Evolutionary conservation across 2,329 filamentous ascomycete genomes (phyloP).

Genomic region (Talaromyces marneffei): DNA sequence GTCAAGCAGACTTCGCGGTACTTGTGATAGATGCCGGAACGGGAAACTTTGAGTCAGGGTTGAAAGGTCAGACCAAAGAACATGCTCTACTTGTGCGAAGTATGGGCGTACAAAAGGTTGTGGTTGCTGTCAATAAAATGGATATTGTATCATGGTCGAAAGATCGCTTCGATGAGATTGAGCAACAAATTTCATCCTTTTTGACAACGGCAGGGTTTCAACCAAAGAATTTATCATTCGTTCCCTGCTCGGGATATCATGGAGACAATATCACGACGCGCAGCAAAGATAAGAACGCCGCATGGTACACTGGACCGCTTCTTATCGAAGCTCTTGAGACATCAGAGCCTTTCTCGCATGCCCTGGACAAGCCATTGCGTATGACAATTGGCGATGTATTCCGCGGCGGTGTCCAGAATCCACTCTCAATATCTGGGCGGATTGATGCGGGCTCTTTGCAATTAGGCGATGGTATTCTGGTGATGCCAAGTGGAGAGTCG

Average conservation of each 20-base stretch:
- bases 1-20: slow-evolving; percentile 91
- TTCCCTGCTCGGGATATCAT: slow-evolving; percentile 82
- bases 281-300: slow-evolving; percentile 44
- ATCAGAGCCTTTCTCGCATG: slow-evolving; percentile 66
- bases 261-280: slow-evolving; percentile 73
- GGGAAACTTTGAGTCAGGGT: slow-evolving; percentile 86
- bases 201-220: slow-evolving; percentile 76
- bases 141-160: slow-evolving; percentile 80
- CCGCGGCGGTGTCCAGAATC: slow-evolving; percentile 69
- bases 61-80: slow-evolving; percentile 90
- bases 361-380: slow-evolving; percentile 71
- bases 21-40: slow-evolving; percentile 87
- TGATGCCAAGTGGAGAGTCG: slow-evolving; percentile 74
- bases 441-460: slow-evolving; percentile 81
- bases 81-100: slow-evolving; percentile 85
- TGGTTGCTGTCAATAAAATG: slow-evolving; percentile 93
- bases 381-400: slow-evolving; percentile 87
- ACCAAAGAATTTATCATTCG: slow-evolving; percentile 71
- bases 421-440: slow-evolving; percentile 77
- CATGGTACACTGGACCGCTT: slow-evolving; percentile 77
- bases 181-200: slow-evolving; percentile 75
- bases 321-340: slow-evolving; percentile 78
- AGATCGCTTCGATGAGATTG: slow-evolving; percentile 77
- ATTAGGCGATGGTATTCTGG: slow-evolving; percentile 69
- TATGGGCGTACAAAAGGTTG: slow-evolving; percentile 79